A percentile compares a stretch with the other conserved stretches of the same genome.
Conservation (phyloP, 2,329 filamentous ascomycete species). For the Hypoxylon sp. region DNA sequence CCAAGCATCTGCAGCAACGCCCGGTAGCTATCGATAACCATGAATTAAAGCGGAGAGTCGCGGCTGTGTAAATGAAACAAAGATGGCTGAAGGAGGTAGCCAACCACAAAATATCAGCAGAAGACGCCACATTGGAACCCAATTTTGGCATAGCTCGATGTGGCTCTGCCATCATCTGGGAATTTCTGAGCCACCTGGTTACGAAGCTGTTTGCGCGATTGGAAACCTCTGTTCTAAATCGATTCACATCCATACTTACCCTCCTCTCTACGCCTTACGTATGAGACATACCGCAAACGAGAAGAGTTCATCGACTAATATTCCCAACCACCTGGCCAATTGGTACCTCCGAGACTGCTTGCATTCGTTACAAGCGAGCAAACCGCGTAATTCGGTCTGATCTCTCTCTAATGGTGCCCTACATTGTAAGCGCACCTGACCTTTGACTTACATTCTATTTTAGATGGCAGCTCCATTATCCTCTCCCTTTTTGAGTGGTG, state of each 20-base stretch:
- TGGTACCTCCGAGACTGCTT: constrained; percentile 12
- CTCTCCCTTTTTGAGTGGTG: not conserved
- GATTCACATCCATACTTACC: not conserved
- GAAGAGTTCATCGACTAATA: not conserved
- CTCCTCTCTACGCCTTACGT: not conserved
- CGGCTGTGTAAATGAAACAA: constrained; percentile 28
- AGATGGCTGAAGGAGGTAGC: constrained; percentile 37
- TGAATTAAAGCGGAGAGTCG: constrained; percentile 14
- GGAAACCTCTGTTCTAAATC: constrained; percentile 10
- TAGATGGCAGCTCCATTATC: not conserved
- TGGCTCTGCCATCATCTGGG: constrained; percentile 33
- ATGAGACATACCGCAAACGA: not conserved
- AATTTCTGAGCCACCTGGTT: constrained; percentile 34
- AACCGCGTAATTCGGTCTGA: constrained; percentile 12
- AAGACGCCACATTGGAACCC: constrained; percentile 24
- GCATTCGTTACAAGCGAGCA: constrained; percentile 5
- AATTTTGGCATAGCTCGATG: constrained; percentile 17
- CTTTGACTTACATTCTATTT: constrained; percentile 9
- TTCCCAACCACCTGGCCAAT: constrained; percentile 17
- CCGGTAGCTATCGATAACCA: constrained; percentile 35
- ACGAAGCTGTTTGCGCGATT: constrained; percentile 17
- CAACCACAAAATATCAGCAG: not conserved
- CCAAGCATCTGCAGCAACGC: constrained; percentile 16
- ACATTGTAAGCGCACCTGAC: constrained; percentile 15
- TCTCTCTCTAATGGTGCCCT: constrained; percentile 25